Evolutionary conservation across 306 rosid genomes (phyloP).

Genomic region (Lotus japonicus): DNA sequence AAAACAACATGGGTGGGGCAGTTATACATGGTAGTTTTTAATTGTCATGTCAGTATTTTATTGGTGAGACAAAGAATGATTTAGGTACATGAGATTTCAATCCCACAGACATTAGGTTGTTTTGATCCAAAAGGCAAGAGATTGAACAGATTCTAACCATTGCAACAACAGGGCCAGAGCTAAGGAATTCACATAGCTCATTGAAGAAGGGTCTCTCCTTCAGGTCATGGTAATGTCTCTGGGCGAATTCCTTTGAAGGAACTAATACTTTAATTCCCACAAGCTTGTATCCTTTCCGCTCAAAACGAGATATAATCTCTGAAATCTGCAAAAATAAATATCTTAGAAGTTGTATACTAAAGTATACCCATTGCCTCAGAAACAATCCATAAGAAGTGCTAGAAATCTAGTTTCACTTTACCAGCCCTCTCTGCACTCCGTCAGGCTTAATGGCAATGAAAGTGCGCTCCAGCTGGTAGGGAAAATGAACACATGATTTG

Average conservation of each 20-base stretch:
- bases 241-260: constrained; percentile 75
- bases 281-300: constrained; percentile 76
- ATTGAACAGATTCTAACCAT: constrained; percentile 53
- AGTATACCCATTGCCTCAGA: background rate
- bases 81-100: too few species aligned
- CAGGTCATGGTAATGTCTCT: constrained; percentile 84
- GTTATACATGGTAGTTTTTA: too few species aligned
- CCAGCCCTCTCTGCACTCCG: constrained; percentile 90
- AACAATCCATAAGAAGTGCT: constrained; percentile 14
- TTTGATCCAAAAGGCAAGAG: background rate
- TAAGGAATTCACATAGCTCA: constrained; percentile 76
- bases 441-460: constrained; percentile 95
- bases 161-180: constrained; percentile 88
- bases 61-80: too few species aligned
- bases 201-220: constrained; percentile 77
- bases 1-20: too few species aligned
- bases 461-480: constrained; percentile 57
- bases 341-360: background rate
- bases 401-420: constrained; percentile 28
- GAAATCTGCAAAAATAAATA: constrained; percentile 45
- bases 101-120: background rate
- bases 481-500: background rate
- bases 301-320: constrained; percentile 89
- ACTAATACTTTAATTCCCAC: constrained; percentile 70
- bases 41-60: too few species aligned